Evolutionary conservation across 768 basidiomycete species (phyloP), one percentile per base, ranked within the genome.

Genomic region (Tricholoma sp.): DNA sequence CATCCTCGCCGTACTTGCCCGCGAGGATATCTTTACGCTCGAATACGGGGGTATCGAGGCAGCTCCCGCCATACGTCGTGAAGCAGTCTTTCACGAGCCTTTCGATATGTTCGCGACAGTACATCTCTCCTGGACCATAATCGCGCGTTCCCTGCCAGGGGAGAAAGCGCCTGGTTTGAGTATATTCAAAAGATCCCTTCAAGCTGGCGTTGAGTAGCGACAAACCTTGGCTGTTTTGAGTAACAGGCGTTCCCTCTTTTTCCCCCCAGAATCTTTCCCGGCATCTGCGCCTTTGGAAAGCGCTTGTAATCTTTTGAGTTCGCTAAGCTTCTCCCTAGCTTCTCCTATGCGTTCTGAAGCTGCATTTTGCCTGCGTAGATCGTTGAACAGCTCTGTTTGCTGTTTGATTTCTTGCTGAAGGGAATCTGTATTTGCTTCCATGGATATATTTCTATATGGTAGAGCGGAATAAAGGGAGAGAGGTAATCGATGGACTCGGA

Each of bases 41-140:
- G 64, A 99, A 98, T 6, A 98, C 95, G 53, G 97, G 97, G 2
- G 97, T 99, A 72, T 99, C 97, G 54, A 99, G 91, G 59, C 91
- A 93, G 53, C 84, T 80, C 6, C 88, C 97, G 11, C 97, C 97
- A 66, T 88, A 96, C 6, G 85, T 81, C 47, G 91, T 84, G 72
- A 98, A 99, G 56, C 85, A 84, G 2, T 88, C 85, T 67, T 91
- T 90, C 65, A 99, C 88, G 54, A 86, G 90, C 42, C 81, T 80
- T 68, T 98, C 95, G 65, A 98, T 88, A 73, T 89, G 85, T 61
- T 90, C 88, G 48, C 96, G 87, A 62, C 96, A 88, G 70, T 89
- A 85, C 83, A 95, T 96, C 68, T 98, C 94, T 13, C 79, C 81
- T 15, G 96, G 92, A 42, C 90, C 88, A 72, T 93, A 98, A 72